A percentile compares a stretch with the other conserved stretches of the same genome.
phyloP scores from a whole-genome alignment of 176 grass and related monocot species.

The Oryza punctata region DNA sequence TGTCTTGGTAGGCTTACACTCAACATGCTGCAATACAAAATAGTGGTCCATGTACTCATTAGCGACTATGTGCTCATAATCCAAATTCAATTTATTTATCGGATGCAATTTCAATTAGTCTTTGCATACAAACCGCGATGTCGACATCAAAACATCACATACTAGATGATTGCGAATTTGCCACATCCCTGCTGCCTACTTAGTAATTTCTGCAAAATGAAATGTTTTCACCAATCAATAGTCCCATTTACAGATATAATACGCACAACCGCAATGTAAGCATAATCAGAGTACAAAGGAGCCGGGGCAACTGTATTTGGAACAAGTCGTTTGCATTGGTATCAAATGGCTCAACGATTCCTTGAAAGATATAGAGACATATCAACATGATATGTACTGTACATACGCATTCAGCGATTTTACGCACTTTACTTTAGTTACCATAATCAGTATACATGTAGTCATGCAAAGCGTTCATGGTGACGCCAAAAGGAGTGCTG shows the following conservation, averaged over 20 bases:
- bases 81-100: too few species aligned
- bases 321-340: not conserved
- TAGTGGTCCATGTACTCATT: too few species aligned
- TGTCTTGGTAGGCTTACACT: too few species aligned
- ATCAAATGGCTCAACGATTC: not conserved
- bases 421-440: not conserved
- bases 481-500: not conserved
- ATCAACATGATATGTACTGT: slow-evolving; percentile 16
- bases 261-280: not conserved
- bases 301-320: not conserved
- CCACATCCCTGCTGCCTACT: not conserved
- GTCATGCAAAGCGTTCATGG: not conserved
- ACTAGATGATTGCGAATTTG: too few species aligned
- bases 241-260: not conserved
- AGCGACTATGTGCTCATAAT: too few species aligned
- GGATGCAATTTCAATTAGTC: too few species aligned
- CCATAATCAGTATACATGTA: not conserved
- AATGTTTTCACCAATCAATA: not conserved
- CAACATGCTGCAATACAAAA: too few species aligned
- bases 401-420: slow-evolving; percentile 3
- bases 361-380: not conserved
- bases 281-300: not conserved
- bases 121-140: too few species aligned
- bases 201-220: not conserved
- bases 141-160: too few species aligned